These are phyloP conservation scores for Primulina tabacum DNA, from an alignment of 257 asterid genomes.

Conservation along the genomic window DNA sequence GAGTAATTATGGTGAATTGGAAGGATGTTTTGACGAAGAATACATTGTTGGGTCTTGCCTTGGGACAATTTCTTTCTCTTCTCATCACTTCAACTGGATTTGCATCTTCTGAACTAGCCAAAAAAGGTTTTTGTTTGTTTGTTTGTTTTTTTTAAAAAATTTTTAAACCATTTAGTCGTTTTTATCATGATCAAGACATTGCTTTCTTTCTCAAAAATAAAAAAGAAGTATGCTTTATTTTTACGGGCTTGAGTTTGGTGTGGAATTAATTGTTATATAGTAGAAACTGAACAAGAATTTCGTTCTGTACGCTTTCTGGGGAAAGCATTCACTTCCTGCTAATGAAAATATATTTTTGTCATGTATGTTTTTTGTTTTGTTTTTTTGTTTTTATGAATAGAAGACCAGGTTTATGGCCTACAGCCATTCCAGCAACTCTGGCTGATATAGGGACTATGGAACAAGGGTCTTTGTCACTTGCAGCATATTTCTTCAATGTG, in stretches of 20 bases:
- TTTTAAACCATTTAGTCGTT: neutral
- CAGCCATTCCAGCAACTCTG: neutral
- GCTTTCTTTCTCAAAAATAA: neutral
- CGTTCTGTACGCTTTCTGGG: neutral
- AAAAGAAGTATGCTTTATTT: constrained; percentile 8
- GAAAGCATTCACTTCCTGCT: neutral
- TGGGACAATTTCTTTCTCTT: constrained; percentile 89
- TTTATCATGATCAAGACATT: neutral
- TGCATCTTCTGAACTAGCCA: constrained; percentile 87
- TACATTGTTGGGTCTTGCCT: constrained; percentile 61
- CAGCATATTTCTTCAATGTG: neutral
- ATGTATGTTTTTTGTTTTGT: too few relatives aligned
- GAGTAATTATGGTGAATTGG: constrained; percentile 37
- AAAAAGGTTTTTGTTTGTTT: constrained; percentile 42
- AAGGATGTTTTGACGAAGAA: constrained; percentile 47
- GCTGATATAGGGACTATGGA: neutral
- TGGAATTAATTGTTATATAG: constrained; percentile 5
- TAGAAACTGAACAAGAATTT: neutral
- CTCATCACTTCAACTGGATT: constrained; percentile 87
- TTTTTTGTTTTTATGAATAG: too few relatives aligned
- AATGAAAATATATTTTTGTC: too few relatives aligned
- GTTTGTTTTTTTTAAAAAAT: neutral
- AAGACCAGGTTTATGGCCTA: neutral
- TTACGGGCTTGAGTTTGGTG: neutral
- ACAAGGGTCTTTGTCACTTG: neutral